Percentiles rank a stretch among this genome's conserved stretches.
Evolutionary conservation across 1,284 basidiomycete genomes (phyloP).

Genomic region (Exobasidium cylindrosporum): DNA sequence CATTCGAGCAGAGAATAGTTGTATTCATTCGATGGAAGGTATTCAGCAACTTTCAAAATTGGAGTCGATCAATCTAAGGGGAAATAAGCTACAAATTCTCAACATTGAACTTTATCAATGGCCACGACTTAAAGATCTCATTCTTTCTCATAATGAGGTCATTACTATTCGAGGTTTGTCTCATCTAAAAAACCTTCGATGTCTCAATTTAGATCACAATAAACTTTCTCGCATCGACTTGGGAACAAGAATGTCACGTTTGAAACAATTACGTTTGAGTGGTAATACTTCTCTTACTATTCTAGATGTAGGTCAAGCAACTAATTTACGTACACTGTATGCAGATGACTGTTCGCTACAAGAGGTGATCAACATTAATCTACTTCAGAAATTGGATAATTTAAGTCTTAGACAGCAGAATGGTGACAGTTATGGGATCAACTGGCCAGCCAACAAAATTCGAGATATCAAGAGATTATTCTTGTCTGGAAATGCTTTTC

Average conservation of each 20-base stretch:
- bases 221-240: constrained; percentile 62
- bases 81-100: constrained; percentile 69
- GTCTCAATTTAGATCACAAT: constrained; percentile 79
- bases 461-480: constrained; percentile 88
- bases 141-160: constrained; percentile 75
- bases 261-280: constrained; percentile 77
- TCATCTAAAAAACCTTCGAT: constrained; percentile 63
- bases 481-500: constrained; percentile 71
- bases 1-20: constrained; percentile 82
- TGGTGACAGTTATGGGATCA: constrained; percentile 58
- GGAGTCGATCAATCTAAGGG: constrained; percentile 75
- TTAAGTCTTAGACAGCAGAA: constrained; percentile 83
- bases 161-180: constrained; percentile 27
- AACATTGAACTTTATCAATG: constrained; percentile 58
- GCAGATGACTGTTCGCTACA: constrained; percentile 79
- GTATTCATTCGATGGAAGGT: constrained; percentile 73
- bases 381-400: constrained; percentile 75
- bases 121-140: constrained; percentile 69
- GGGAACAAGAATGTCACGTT: constrained; percentile 29
- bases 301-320: constrained; percentile 69
- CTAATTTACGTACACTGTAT: constrained; percentile 82
- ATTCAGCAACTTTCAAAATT: constrained; percentile 56
- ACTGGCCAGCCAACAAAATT: constrained; percentile 67
- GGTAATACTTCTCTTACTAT: constrained; percentile 69
- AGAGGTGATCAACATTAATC: constrained; percentile 59